Conservation (phyloP, 495 filamentous ascomycete genomes). For the Schizothecium vesticola region DNA sequence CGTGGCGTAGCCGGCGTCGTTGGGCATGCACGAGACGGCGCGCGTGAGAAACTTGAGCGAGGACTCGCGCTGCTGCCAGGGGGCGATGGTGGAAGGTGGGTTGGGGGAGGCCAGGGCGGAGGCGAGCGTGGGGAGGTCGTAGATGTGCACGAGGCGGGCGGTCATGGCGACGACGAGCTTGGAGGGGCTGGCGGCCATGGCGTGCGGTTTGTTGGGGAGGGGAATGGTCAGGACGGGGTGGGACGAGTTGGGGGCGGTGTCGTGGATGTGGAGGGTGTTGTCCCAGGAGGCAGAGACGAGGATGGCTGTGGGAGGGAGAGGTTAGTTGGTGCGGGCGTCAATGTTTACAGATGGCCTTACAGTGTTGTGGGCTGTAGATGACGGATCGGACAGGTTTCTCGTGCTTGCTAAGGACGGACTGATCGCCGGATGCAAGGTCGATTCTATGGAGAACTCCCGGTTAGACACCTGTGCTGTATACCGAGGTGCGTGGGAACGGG, state of each 20-base stretch:
- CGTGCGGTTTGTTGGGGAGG: slow-evolving; percentile 81
- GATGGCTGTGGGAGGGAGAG: slow-evolving; percentile 34
- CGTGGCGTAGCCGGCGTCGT: slow-evolving; percentile 84
- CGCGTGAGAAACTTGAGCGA: slow-evolving; percentile 94
- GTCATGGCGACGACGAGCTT: slow-evolving; percentile 95
- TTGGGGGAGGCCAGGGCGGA: slow-evolving; percentile 47
- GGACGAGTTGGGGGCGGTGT: slow-evolving; percentile 39
- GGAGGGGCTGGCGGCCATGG: slow-evolving; percentile 70
- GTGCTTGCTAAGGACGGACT: slow-evolving; percentile 74
- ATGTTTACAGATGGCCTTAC: slow-evolving; percentile 32
- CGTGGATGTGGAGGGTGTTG: slow-evolving; percentile 78
- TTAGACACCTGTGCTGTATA: not conserved
- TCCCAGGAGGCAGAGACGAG: slow-evolving; percentile 94
- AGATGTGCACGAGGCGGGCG: slow-evolving; percentile 84
- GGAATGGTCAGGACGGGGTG: slow-evolving; percentile 51
- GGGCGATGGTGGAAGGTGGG: slow-evolving; percentile 50
- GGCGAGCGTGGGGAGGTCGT: slow-evolving; percentile 70
- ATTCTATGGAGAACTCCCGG: slow-evolving; percentile 46
- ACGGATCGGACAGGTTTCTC: slow-evolving; percentile 72
- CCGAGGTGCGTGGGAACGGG: not conserved
- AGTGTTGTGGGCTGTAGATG: slow-evolving; percentile 70
- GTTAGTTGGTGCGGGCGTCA: slow-evolving; percentile 7
- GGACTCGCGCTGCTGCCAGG: slow-evolving; percentile 87
- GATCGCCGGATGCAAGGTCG: slow-evolving; percentile 63
- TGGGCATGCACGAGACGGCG: slow-evolving; percentile 93